Evolutionary conservation across 2,329 filamentous ascomycete genomes (phyloP).

Genomic region (Fusarium paranaense): DNA sequence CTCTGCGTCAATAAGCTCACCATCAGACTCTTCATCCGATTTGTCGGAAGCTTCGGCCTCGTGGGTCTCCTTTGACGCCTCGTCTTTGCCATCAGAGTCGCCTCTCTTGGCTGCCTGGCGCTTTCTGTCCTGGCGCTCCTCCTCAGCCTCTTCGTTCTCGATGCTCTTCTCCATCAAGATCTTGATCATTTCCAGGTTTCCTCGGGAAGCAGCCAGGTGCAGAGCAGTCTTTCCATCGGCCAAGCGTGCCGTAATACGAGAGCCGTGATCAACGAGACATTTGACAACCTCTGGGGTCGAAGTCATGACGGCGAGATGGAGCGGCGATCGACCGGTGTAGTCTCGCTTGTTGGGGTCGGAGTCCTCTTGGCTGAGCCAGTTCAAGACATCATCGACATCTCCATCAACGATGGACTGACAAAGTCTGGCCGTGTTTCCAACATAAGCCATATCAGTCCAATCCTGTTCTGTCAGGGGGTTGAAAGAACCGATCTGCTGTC

Average conservation of each 20-base stretch:
- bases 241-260: conserved; percentile 78
- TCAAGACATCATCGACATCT: conserved; percentile 75
- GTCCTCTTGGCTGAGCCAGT: conserved; percentile 76
- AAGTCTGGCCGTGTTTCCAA: conserved; percentile 80
- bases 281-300: conserved; percentile 79
- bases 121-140: conserved; percentile 65
- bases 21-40: conserved; percentile 55
- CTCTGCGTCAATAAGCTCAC: conserved; percentile 58
- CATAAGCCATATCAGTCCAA: conserved; percentile 92
- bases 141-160: conserved; percentile 76
- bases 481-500: conserved; percentile 78
- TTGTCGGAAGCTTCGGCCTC: conserved; percentile 34
- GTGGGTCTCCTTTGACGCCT: background rate
- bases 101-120: conserved; percentile 51
- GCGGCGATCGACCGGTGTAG: conserved; percentile 80
- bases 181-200: conserved; percentile 75
- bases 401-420: conserved; percentile 85
- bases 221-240: conserved; percentile 85
- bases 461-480: conserved; percentile 85
- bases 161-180: conserved; percentile 80
- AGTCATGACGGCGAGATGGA: conserved; percentile 79
- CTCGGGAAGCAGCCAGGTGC: conserved; percentile 82
- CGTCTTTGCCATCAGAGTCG: conserved; percentile 7
- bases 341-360: conserved; percentile 80
- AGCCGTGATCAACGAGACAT: conserved; percentile 76